Base-by-base conservation (phyloP, 129 eudicot species). In the Calendula officinalis region DNA sequence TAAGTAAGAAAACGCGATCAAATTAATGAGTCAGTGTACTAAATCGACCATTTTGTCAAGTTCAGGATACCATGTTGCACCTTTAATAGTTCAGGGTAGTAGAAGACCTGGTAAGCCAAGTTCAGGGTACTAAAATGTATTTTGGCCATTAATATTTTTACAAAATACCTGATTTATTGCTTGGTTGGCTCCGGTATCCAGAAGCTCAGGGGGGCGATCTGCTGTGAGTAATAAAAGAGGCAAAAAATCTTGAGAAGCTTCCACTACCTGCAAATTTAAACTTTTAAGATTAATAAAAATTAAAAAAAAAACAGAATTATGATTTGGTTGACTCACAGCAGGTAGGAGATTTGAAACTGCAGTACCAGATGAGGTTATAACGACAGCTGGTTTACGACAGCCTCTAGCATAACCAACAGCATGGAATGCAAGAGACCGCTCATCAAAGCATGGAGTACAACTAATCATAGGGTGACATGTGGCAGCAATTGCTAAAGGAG, bases 311-410 rank as follows among this genome's bases (percentile, higher is more conserved):
- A 33, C 6, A 38, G 15, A 49, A 5, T 36, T 43, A 54, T 49
- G 17, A 50, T 14, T 44, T 60, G 27, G 27, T 14, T 33, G 53
- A 83, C 98, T 91, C 81, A 91, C 99, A 40, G 96, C 96, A 62
- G 99, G 95, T 70, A 85, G 74, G 73, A 92, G 96, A 82, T 92
- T 92, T 64, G 99, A 83, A 67, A 85, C 99, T 35, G 96, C 99
- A 36, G 99, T 92, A 77, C 99, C 99, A 33, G 99, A 92, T 69
- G 99, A 83, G 17, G 99, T 92, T 55, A 92, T 88, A 39, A 92
- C 78, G 10, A 88, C 89, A 61, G 99, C 99, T 68, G 96, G 99
- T 70, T 69, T 88, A 47, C 27, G 74, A 10, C 86, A 92, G 67
- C 95, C 95, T 81, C 82, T 83, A 50, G 96, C 96, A 78, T 83